These are phyloP conservation scores for Boletellus ananas DNA, from an alignment of 768 basidiomycete genomes.

Conservation along the genomic window DNA sequence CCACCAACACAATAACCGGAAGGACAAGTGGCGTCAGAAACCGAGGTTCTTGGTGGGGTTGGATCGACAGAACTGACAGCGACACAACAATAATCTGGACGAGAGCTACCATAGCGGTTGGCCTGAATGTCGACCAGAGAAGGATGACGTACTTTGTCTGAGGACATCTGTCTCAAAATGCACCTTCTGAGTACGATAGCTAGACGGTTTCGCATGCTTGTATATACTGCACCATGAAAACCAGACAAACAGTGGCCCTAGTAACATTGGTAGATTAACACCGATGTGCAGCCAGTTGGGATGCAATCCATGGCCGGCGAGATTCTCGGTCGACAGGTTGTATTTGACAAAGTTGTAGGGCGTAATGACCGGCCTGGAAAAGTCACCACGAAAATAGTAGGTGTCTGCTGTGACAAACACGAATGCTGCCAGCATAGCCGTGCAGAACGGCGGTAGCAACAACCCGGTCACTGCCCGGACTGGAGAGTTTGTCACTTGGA, in stretches of 20 bases:
- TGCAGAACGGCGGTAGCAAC: slow-evolving; percentile 20
- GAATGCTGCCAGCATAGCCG: slow-evolving; percentile 13
- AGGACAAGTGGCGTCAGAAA: slow-evolving; percentile 36
- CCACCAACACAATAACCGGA: slow-evolving; percentile 29
- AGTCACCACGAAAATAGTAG: slow-evolving; percentile 30
- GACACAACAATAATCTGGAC: slow-evolving; percentile 30
- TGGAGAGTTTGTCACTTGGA: slow-evolving; percentile 9
- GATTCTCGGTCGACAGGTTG: slow-evolving; percentile 35
- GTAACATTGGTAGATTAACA: slow-evolving; percentile 39
- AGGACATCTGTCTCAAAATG: slow-evolving; percentile 13
- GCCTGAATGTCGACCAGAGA: neutral
- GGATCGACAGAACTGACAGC: slow-evolving; percentile 28
- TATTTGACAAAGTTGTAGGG: slow-evolving; percentile 39
- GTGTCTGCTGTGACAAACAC: slow-evolving; percentile 29
- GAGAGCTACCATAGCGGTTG: slow-evolving; percentile 23
- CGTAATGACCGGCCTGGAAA: slow-evolving; percentile 25
- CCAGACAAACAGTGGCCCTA: slow-evolving; percentile 34
- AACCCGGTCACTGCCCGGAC: neutral
- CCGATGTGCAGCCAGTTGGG: slow-evolving; percentile 38
- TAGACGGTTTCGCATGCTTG: slow-evolving; percentile 2
- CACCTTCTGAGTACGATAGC: slow-evolving; percentile 2
- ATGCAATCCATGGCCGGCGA: slow-evolving; percentile 38
- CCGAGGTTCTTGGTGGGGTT: slow-evolving; percentile 40
- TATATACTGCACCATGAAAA: slow-evolving; percentile 11
- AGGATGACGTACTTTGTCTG: slow-evolving; percentile 15